These are phyloP conservation scores for Puccinia hordei DNA, from an alignment of 1,284 basidiomycete genomes.

Conservation along the genomic window DNA sequence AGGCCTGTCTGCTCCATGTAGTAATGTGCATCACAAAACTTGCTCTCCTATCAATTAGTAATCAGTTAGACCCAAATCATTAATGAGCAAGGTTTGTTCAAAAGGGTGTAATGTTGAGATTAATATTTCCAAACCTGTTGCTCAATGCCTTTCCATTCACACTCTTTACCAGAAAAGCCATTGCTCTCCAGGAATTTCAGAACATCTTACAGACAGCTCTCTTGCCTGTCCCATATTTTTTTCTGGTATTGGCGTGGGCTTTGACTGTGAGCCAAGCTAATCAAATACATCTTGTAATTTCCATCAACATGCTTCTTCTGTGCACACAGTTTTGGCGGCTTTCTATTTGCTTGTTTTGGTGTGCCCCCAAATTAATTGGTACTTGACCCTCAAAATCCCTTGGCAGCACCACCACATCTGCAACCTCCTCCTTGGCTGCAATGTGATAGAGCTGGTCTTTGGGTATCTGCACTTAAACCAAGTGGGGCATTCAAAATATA, in stretches of 20 bases:
- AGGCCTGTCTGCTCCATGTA: neutral
- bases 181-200: neutral
- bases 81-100: neutral
- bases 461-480: neutral
- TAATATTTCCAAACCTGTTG: neutral
- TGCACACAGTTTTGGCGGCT: neutral
- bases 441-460: neutral
- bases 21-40: neutral
- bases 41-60: neutral
- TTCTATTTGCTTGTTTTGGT: too few relatives aligned
- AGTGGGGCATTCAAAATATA: too few relatives aligned
- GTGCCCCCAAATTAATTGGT: too few relatives aligned
- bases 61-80: neutral
- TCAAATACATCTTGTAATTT: neutral
- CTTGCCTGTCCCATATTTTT: neutral
- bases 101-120: neutral
- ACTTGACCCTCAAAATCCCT: neutral
- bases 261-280: neutral
- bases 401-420: neutral
- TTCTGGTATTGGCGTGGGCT: neutral
- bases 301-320: neutral
- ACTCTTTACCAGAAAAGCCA: neutral
- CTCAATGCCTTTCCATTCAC: slow-evolving; percentile 5
- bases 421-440: neutral
- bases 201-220: neutral